phyloP scores from a whole-genome alignment of 371 early-diverging fungal species.

The Dichotomocladium elegans region DNA sequence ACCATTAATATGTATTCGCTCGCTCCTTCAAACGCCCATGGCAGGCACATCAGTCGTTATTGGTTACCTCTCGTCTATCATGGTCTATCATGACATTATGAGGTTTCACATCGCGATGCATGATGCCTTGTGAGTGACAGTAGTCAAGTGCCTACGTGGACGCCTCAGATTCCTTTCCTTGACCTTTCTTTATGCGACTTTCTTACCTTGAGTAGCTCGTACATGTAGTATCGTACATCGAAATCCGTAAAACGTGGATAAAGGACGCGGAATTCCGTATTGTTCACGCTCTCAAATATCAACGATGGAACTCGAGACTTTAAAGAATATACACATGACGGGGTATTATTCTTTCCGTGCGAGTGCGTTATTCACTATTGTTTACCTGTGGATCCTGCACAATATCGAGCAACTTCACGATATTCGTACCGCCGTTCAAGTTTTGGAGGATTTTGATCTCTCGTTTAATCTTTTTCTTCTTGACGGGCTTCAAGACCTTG shows the following conservation, averaged over 20 bases:
- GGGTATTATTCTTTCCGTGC: too few relatives aligned
- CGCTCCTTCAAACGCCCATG: constrained; percentile 89
- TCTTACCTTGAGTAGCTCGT: constrained; percentile 87
- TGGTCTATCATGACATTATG: constrained; percentile 99
- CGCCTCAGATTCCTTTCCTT: neutral
- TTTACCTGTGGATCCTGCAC: constrained; percentile 92
- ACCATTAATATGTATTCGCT: too few relatives aligned
- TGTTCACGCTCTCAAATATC: constrained; percentile 94
- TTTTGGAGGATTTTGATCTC: constrained; percentile 99
- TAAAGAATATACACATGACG: too few relatives aligned
- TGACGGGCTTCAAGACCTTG: constrained; percentile 99
- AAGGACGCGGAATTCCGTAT: constrained; percentile 69
- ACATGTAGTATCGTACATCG: constrained; percentile 95
- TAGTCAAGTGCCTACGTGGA: constrained; percentile 85
- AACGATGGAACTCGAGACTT: constrained; percentile 93
- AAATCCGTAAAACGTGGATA: constrained; percentile 80
- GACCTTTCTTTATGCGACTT: neutral
- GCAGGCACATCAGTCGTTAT: too few relatives aligned
- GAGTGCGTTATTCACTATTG: neutral
- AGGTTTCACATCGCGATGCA: constrained; percentile 99
- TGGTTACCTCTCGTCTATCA: constrained; percentile 80
- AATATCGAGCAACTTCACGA: constrained; percentile 93
- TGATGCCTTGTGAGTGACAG: constrained; percentile 98
- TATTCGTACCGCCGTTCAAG: constrained; percentile 92
- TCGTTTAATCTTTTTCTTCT: constrained; percentile 99